Evolutionary conservation across 2,329 filamentous ascomycete species (phyloP).

Genomic region (Talaromyces sp.): DNA sequence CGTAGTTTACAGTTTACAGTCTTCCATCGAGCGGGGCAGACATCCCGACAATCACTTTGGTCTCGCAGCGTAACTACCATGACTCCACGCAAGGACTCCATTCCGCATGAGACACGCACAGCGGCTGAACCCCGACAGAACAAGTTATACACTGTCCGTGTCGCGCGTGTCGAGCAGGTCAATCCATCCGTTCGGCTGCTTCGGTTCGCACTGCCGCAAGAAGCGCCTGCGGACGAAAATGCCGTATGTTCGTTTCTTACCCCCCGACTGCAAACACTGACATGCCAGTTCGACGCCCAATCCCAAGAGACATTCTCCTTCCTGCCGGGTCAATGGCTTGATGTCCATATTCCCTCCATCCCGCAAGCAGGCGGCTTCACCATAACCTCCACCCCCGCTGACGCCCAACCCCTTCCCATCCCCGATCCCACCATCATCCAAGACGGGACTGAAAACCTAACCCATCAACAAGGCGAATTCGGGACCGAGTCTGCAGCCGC

Average conservation of each 20-base stretch:
- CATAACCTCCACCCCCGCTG: constrained; percentile 70
- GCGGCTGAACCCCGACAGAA: constrained; percentile 68
- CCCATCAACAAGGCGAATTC: constrained; percentile 21
- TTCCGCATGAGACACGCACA: constrained; percentile 67
- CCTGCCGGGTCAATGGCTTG: constrained; percentile 82
- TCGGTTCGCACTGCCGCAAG: constrained; percentile 56
- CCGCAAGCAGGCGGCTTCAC: constrained; percentile 79
- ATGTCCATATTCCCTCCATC: constrained; percentile 70
- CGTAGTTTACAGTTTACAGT: not conserved
- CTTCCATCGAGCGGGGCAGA: not conserved
- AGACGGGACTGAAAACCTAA: constrained; percentile 7
- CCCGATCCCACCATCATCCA: constrained; percentile 20
- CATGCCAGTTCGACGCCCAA: not conserved
- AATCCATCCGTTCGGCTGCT: constrained; percentile 68
- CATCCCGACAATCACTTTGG: constrained; percentile 10
- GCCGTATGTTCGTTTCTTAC: constrained; percentile 37
- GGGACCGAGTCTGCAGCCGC: constrained; percentile 23
- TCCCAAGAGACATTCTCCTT: constrained; percentile 54
- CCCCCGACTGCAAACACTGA: not conserved
- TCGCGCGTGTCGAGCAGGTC: constrained; percentile 61
- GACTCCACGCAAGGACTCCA: constrained; percentile 31
- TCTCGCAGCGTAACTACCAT: constrained; percentile 9
- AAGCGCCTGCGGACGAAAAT: constrained; percentile 39
- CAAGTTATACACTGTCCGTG: constrained; percentile 60
- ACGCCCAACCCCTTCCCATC: constrained; percentile 40